Evolutionary conservation across 179 eudicot species (phyloP).

Genomic region (Vitellaria paradoxa): DNA sequence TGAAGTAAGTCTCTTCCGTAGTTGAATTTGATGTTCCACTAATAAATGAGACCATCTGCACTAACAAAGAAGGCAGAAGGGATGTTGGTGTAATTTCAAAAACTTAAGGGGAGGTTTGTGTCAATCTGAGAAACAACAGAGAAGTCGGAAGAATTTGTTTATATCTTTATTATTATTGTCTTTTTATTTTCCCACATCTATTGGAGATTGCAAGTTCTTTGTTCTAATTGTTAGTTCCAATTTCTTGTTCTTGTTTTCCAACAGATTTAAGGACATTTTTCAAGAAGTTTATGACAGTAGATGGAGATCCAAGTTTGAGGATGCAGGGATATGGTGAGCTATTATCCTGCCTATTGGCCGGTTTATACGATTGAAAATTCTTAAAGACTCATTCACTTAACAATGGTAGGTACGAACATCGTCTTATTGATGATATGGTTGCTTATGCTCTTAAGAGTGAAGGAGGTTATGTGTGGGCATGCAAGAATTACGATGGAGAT

Average conservation of each 20-base stretch:
- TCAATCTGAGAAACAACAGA: background rate
- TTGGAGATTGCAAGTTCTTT: background rate
- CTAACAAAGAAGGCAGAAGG: background rate
- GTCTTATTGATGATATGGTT: slow-evolving; percentile 74
- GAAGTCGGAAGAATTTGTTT: background rate
- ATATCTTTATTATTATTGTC: background rate
- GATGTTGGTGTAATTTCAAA: background rate
- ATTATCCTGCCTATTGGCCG: background rate
- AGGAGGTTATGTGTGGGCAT: slow-evolving; percentile 73
- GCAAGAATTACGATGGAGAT: slow-evolving; percentile 74
- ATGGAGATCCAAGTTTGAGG: slow-evolving; percentile 78
- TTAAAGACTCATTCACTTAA: background rate
- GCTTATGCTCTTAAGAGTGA: slow-evolving; percentile 73
- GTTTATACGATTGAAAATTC: background rate
- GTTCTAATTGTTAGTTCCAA: background rate
- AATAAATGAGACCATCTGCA: background rate
- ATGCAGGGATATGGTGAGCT: slow-evolving; percentile 75
- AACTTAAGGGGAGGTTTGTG: background rate
- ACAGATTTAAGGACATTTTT: slow-evolving; percentile 90
- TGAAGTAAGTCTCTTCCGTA: background rate
- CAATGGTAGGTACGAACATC: slow-evolving; percentile 57
- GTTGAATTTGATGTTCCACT: no score
- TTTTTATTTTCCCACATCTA: background rate
- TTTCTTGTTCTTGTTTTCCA: slow-evolving; percentile 9
- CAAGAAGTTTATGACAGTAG: slow-evolving; percentile 81